Evolutionary conservation across 2,329 filamentous ascomycete genomes (phyloP), one percentile per base, ranked within the genome.

Genomic region (Akanthomyces dipterigenus): DNA sequence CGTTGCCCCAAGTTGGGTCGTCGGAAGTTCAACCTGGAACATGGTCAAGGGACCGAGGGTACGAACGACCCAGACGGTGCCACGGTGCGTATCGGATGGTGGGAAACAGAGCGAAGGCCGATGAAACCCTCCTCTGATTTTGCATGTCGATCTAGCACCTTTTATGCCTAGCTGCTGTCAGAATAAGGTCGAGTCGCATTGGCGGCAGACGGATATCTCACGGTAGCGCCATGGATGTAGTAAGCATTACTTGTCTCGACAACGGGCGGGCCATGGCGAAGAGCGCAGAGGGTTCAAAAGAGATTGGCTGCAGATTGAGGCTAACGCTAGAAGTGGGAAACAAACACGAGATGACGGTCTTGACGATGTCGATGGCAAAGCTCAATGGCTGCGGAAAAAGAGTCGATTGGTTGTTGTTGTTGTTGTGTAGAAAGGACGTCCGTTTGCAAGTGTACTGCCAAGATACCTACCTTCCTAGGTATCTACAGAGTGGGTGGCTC

Each of bases 171-270:
- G 57, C 48, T 60, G 40, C 48, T 60, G 57, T 60, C 38, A 60
- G 57, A 60, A 60, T 60, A 60, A 60, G 57, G 48, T 54, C 48
- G n/a, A 40, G 57, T 60, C 57, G 57, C 57, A 60, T 60, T 60
- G 57, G 57, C 57, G 57, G 57, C 57, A 60, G 38, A 60, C 40
- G 57, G 57, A 54, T 60, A 60, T 60, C 57, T 60, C 57, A 60
- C 48, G 49, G 57, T 53, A 60, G 57, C 49, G 48, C 57, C 48
- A 34, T 60, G 38, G 38, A 53, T 60, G 57, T 60, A 60, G 57
- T 60, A 60, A 60, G 57, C 57, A 54, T 60, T 60, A 60, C 45
- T 51, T 36, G 46, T 51, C 56, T 45, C 7, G 16, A 51, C 14
- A n/a, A 42, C 26, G 46, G 18, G 48, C 38, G 56, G 36, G 46